Base-by-base conservation (phyloP, 148 eudicot genomes). In the Beta vulgaris region DNA sequence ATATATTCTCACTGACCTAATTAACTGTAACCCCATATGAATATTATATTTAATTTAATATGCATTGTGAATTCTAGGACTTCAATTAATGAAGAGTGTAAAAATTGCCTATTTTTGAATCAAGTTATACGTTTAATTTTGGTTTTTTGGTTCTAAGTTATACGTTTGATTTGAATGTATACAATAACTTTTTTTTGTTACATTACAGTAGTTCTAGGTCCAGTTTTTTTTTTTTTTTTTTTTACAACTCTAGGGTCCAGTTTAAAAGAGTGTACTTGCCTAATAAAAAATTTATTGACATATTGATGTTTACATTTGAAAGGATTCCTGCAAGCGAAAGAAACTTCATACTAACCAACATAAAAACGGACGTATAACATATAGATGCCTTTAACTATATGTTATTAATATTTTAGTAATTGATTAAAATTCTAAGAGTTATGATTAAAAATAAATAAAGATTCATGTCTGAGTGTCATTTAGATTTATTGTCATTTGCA, bases 11-110 rank as follows among this genome's bases (percentile, higher is more conserved):
- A 40, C 76, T 73, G 51, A 59, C 68, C 68, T 61, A 61, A 61
- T 63, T 42, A 46, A 48, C 68, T 46, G 34, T 46, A 32, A 65
- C 18, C 66, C 77, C 77, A 74, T 65, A 74, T 62, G 57, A 43
- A 31, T 61, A 14, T n/a, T n/a, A n/a, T n/a, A n/a, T n/a, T n/a
- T n/a, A 48, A 55, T 55, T 57, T 55, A 72, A 23, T 39, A 23
- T 57, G 25, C 23, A 61, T 71, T 35, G 21, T 39, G 6, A 73
- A 16, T 72, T 23, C 25, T 39, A 12, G 35, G 23, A 26, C 65
- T 58, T 72, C 51, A 71, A 54, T 58, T 72, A 72, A 49, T 42
- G n/a, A 28, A 10, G 3, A 36, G n/a, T 57, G 0, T 1, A 7
- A 1, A 72, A 5, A 37, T 72, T 72, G 42, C 37, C 75, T 72